These are phyloP conservation scores for Podila minutissima DNA, from an alignment of 192 early-diverging fungal species.

Conservation along the genomic window DNA sequence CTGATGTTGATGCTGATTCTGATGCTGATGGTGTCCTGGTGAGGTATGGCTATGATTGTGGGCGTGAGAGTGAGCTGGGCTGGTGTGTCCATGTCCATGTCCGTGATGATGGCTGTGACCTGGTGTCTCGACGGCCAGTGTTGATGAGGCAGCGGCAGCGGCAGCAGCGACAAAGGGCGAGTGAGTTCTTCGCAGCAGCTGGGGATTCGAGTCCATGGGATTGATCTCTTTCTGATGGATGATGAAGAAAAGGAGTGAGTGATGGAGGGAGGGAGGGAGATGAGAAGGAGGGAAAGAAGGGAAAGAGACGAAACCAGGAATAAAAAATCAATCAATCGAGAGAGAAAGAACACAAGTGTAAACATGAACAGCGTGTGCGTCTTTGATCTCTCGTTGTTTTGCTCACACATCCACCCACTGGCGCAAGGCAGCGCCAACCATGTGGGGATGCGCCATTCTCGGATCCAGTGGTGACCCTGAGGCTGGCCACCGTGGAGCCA, in stretches of 20 bases:
- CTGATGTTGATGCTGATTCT: conserved; percentile 19
- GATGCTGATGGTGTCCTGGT: conserved; percentile 19
- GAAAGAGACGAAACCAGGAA: not conserved
- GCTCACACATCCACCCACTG: no score
- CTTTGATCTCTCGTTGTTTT: no score
- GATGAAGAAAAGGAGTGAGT: not conserved
- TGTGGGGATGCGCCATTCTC: no score
- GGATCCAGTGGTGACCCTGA: no score
- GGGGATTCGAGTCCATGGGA: conserved; percentile 36
- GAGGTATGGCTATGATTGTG: conserved; percentile 9
- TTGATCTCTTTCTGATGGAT: not conserved
- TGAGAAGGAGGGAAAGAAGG: not conserved
- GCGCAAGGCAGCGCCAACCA: no score
- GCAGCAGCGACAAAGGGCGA: conserved; percentile 39
- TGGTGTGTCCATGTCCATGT: not conserved
- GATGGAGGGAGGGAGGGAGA: conserved; percentile 1
- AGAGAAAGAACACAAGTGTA: not conserved
- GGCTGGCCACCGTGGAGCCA: no score
- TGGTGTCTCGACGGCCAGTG: conserved; percentile 22
- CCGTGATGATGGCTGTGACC: conserved; percentile 2
- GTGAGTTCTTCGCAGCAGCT: conserved; percentile 39
- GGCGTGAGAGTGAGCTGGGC: conserved; percentile 12
- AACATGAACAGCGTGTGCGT: no score
- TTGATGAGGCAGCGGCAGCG: conserved; percentile 18
- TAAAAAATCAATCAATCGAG: not conserved